phyloP scores from a whole-genome alignment of 176 grass and related monocot species.

The Triticum aestivum region IWGSC_CS_RefSeq_v2.1 NC_057808.1:88444829-88445328 shows the following conservation, averaged over 20 bases:
- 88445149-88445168: not conserved
- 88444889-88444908: no score
- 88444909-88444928: no score
- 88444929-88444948: no score
- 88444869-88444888: no score
- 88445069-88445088: not conserved
- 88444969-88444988: no score
- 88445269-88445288: not conserved
- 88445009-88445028: no score
- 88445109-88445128: not conserved
- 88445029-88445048: no score
- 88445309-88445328: not conserved
- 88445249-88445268: not conserved
- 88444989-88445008: no score
- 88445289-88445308: not conserved
- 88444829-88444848: no score
- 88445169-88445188: not conserved
- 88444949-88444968: no score
- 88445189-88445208: not conserved
- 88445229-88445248: not conserved
- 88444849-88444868: no score
- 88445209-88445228: not conserved
- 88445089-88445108: not conserved
- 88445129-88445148: not conserved
- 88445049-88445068: not conserved